Evolutionary conservation across 179 eudicot genomes (phyloP).

Genomic region (Sideroxylon spinosum): DNA sequence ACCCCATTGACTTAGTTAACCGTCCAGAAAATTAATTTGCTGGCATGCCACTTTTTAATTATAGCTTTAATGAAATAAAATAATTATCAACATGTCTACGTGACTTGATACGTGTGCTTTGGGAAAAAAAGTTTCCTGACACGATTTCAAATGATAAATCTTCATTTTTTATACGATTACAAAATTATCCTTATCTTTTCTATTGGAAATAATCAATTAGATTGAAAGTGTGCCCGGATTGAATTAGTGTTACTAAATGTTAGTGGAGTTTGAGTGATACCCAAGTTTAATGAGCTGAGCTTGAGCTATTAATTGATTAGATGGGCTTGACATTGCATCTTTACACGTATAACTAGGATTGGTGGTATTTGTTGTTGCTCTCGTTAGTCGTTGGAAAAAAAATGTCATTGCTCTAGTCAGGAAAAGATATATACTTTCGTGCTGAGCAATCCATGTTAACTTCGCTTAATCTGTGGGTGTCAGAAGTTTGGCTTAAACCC

Average conservation of each 20-base stretch:
- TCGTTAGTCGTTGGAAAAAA: too few relatives aligned
- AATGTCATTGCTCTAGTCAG: too few relatives aligned
- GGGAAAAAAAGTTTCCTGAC: background rate
- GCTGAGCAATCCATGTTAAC: too few relatives aligned
- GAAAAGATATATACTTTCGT: too few relatives aligned
- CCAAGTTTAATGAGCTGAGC: too few relatives aligned
- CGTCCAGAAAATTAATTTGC: background rate
- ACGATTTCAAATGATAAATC: background rate
- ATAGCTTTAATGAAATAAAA: background rate
- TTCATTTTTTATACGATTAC: background rate
- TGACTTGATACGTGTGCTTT: background rate
- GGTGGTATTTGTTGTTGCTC: too few relatives aligned
- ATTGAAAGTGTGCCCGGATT: background rate
- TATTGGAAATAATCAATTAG: background rate
- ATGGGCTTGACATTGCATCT: too few relatives aligned
- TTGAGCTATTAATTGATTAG: too few relatives aligned
- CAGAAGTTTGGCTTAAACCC: too few relatives aligned
- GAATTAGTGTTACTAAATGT: background rate
- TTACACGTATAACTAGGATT: too few relatives aligned
- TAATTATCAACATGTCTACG: background rate
- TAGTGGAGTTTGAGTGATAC: too few relatives aligned
- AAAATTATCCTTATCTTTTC: background rate
- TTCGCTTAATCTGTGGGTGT: too few relatives aligned
- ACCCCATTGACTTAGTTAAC: background rate
- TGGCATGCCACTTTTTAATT: background rate